Evolutionary conservation across 1,139 yeast species (phyloP).

Genomic region (Kurtzmaniella quercitrusa): DNA sequence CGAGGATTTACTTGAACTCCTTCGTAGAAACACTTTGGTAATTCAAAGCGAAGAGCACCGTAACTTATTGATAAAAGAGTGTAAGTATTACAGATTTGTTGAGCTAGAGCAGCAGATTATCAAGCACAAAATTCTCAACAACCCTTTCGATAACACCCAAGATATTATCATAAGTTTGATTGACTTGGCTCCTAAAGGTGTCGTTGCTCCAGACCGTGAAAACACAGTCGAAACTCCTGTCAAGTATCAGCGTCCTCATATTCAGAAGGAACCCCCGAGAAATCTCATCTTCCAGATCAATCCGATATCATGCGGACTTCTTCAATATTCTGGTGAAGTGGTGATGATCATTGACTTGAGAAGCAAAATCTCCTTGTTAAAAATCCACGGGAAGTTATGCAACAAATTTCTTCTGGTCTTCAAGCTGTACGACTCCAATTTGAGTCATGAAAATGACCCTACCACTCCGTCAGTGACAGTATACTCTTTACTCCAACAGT

Average conservation of each 20-base stretch:
- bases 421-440: slow-evolving; percentile 18
- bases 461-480: slow-evolving; percentile 17
- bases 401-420: slow-evolving; percentile 24
- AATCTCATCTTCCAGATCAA: slow-evolving; percentile 56
- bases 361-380: slow-evolving; percentile 21
- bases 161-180: slow-evolving; percentile 54
- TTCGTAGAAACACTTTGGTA: slow-evolving; percentile 50
- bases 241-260: slow-evolving; percentile 56
- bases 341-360: slow-evolving; percentile 28
- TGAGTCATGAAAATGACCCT: slow-evolving; percentile 14
- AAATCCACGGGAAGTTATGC: slow-evolving; percentile 23
- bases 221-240: slow-evolving; percentile 22
- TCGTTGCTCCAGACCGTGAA: slow-evolving; percentile 16
- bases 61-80: slow-evolving; percentile 55
- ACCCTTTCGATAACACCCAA: slow-evolving; percentile 45
- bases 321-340: slow-evolving; percentile 18
- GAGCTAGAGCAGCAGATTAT: slow-evolving; percentile 70
- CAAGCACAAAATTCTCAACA: slow-evolving; percentile 44
- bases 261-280: slow-evolving; percentile 36
- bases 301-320: slow-evolving; percentile 12
- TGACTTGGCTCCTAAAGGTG: slow-evolving; percentile 45
- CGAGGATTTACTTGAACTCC: slow-evolving; percentile 50
- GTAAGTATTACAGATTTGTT: slow-evolving; percentile 70
- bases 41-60: slow-evolving; percentile 55
- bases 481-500: slow-evolving; percentile 23